These are phyloP conservation scores for Paramecium primaurelia DNA, from an alignment of 73 alveolate species.

Conservation along the genomic window DNA sequence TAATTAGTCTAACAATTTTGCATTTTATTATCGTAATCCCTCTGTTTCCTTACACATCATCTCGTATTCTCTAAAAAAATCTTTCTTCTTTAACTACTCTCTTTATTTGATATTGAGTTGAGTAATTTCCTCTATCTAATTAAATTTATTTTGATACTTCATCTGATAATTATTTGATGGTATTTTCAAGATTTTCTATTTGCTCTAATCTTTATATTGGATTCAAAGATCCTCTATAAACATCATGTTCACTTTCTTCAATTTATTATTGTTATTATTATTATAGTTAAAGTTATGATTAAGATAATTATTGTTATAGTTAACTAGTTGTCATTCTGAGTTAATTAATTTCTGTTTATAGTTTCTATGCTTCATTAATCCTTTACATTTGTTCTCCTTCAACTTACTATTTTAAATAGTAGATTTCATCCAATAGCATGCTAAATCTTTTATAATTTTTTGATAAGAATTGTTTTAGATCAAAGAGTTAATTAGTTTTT, in stretches of 20 bases:
- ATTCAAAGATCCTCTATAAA: constrained; percentile 1
- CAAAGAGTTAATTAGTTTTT: background rate
- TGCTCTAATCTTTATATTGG: background rate
- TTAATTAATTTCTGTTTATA: background rate
- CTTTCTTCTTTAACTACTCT: constrained; percentile 37
- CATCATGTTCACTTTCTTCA: background rate
- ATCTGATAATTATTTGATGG: constrained; percentile 26
- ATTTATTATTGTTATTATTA: background rate
- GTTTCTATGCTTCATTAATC: background rate
- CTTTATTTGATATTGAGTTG: background rate
- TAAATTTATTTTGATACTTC: background rate
- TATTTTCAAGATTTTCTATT: constrained; percentile 6
- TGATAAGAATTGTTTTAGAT: constrained; percentile 1
- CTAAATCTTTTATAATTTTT: constrained; percentile 48
- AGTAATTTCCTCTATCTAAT: constrained; percentile 43
- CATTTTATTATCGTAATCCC: constrained; percentile 25
- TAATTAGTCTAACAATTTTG: constrained; percentile 17
- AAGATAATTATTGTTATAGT: background rate
- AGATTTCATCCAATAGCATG: constrained; percentile 31
- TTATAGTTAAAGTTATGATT: background rate
- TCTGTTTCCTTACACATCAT: constrained; percentile 14
- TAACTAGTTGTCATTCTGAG: background rate
- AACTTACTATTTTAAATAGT: background rate
- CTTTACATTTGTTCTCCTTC: background rate
- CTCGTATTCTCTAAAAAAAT: constrained; percentile 47